Base-by-base conservation (phyloP, 805 yeast genomes). In the Candida silvicultrix region DNA sequence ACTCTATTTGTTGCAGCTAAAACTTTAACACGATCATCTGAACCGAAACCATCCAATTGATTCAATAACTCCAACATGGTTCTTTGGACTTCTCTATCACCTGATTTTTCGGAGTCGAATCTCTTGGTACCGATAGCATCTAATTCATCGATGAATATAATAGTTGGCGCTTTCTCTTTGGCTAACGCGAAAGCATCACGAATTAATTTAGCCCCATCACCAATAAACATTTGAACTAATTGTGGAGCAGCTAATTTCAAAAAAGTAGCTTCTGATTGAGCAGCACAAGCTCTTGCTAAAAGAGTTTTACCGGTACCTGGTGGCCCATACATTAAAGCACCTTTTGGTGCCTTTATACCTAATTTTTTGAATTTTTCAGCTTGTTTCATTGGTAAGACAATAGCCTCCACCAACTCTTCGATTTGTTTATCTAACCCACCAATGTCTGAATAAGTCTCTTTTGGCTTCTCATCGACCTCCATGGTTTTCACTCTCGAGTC, bases 271-370 rank as follows among this genome's bases (percentile, higher is more conserved):
- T 90, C 89, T 1, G 98, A 88, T 67, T 94, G 98, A 45, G 97
- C 97, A 21, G 99, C 99, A 71, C 97, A 95, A 2, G 99, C 99
- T 65, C 97, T 83, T 10, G 99, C 99, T 55, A 94, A 75, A 50
- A 94, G 73, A 2, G 99, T 94, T 69, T 94, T 94, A 66, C 99
- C 99, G 2, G 99, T 94, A 66, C 99, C 99, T 45, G 99, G 99
- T 9, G 99, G 98, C 34, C 99, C 99, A 64, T 94, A 94, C 90
- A 94, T 89, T 45, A 94, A 74, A 4, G 97, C 98, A 65, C 99
- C 99, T 66, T 94, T 94, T 48, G 99, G 99, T 15, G 99, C 95
- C 64, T 87, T 92, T 62, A 94, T 90, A 46, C 99, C 99, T 68
- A 94, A 74, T 48, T 81, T 81, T 63, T 87, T 87, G 72, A 94